Evolutionary conservation across 2,329 filamentous ascomycete genomes (phyloP).

Genomic region (Phoma sp.): DNA sequence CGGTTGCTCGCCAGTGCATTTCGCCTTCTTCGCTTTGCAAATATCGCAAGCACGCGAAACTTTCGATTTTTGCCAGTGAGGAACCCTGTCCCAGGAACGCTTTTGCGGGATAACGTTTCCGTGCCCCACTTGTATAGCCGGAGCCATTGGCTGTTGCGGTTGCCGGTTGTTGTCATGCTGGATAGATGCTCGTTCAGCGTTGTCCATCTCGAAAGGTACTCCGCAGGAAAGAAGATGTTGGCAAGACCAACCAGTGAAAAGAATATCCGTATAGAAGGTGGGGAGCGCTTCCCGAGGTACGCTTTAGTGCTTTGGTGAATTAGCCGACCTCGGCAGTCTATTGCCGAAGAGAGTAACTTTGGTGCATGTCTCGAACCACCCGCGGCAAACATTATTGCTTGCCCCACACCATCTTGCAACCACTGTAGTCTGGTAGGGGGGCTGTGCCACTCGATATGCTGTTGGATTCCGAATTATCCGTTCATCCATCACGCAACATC

Average conservation of each 20-base stretch:
- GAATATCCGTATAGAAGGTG: neutral
- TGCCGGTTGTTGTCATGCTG: too few relatives aligned
- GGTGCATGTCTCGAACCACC: neutral
- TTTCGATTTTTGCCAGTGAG: constrained; percentile 25
- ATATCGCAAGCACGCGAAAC: constrained; percentile 40
- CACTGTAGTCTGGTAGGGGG: too few relatives aligned
- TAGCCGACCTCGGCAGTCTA: neutral
- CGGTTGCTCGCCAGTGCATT: constrained; percentile 38
- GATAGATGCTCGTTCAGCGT: neutral
- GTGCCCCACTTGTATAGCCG: neutral
- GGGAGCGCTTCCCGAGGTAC: neutral
- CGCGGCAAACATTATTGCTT: neutral
- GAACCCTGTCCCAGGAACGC: constrained; percentile 6
- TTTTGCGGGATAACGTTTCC: constrained; percentile 20
- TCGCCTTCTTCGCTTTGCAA: constrained; percentile 41
- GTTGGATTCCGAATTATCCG: too few relatives aligned
- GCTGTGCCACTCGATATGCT: too few relatives aligned
- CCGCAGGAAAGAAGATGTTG: neutral
- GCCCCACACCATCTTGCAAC: neutral
- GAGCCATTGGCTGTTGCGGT: neutral
- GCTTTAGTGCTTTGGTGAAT: neutral
- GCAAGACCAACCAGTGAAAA: constrained; percentile 1
- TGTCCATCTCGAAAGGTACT: neutral
- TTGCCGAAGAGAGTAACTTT: neutral
- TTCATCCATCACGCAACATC: too few relatives aligned